Evolutionary conservation across 2,329 filamentous ascomycete genomes (phyloP), one percentile per base, ranked within the genome.

Genomic region (Raffaelea albimanens): DNA sequence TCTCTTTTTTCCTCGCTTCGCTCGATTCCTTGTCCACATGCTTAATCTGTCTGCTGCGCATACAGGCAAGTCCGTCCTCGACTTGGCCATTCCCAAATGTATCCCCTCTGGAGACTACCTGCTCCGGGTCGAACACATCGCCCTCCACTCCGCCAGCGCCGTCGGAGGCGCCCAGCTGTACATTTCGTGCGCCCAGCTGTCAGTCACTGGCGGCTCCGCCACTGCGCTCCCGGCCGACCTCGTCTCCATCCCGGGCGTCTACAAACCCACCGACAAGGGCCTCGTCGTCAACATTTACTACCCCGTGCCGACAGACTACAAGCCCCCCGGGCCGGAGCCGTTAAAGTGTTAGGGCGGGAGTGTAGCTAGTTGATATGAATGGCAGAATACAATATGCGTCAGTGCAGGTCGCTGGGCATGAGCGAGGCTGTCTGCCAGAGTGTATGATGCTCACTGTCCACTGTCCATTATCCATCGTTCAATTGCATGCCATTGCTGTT

Each of bases 261-360:
- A 62, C 54, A 57, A 53, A 44, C 51, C 58, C 0, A 57, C 50
- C 2, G 60, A 62, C 44, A 59, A 59, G 1, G 59, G 60, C 5
- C 49, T 57, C 14, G 45, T 55, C 2, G 49, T 70, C 40, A 67
- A 69, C 53, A 68, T 70, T 44, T 70, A 68, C 56, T 69, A 63
- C 46, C 65, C 64, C 1, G 52, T 67, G 5, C 65, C 65, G 1
- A 63, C 60, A 1, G 61, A 61, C 36, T 67, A 68, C 52, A 63
- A 56, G 23, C 49, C 49, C 13, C 56, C 51, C 1, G 55, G 51
- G 5, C 53, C 51, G 13, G 48, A 50, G 8, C 52, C 55, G 16
- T 21, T 57, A 11, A 50, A 36, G 14, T 56, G 53, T 13, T 29
- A 13, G 13, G 25, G 25, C 7, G n/a, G n/a, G n/a, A n/a, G n/a